A percentile compares a stretch with the other conserved stretches of the same genome.
Evolutionary conservation across 1,139 yeast species (phyloP).

Genomic region (Blastobotrys buckinghamii): DNA sequence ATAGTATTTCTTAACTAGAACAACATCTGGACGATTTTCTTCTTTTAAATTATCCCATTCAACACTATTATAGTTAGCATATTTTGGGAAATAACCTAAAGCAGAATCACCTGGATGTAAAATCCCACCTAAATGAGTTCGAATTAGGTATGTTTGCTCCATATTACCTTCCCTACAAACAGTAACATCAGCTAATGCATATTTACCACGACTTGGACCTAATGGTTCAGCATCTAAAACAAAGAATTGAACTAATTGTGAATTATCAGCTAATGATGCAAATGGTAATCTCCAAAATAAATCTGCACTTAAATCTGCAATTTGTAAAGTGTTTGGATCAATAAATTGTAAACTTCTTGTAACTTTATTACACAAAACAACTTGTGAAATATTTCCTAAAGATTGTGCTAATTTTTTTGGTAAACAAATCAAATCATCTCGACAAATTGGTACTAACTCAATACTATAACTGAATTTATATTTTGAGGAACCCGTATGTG

Average conservation of each 20-base stretch:
- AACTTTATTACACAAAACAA: slow-evolving; percentile 80
- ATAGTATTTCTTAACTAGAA: slow-evolving; percentile 86
- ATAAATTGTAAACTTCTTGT: slow-evolving; percentile 78
- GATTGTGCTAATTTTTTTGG: slow-evolving; percentile 82
- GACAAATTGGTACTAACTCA: slow-evolving; percentile 95
- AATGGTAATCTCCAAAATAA: slow-evolving; percentile 88
- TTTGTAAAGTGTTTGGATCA: slow-evolving; percentile 77
- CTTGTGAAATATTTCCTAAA: slow-evolving; percentile 75
- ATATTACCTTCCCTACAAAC: slow-evolving; percentile 82
- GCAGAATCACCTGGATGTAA: slow-evolving; percentile 95
- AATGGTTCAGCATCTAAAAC: slow-evolving; percentile 93
- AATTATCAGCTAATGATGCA: slow-evolving; percentile 65
- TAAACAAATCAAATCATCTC: slow-evolving; percentile 88
- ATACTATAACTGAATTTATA: slow-evolving; percentile 91
- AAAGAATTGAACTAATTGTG: slow-evolving; percentile 80
- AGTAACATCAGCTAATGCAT: slow-evolving; percentile 83
- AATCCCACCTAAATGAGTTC: slow-evolving; percentile 89
- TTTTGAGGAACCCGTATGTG: slow-evolving; percentile 80
- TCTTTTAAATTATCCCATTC: slow-evolving; percentile 54
- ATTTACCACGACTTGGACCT: slow-evolving; percentile 73
- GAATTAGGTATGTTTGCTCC: slow-evolving; percentile 71
- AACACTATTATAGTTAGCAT: slow-evolving; percentile 81
- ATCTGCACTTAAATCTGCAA: slow-evolving; percentile 69
- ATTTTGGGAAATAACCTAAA: slow-evolving; percentile 78
- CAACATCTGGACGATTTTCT: slow-evolving; percentile 75